Evolutionary conservation across 441 rosid genomes (phyloP), one percentile per base, ranked within the genome.

Genomic region (Omphalea diandra): DNA sequence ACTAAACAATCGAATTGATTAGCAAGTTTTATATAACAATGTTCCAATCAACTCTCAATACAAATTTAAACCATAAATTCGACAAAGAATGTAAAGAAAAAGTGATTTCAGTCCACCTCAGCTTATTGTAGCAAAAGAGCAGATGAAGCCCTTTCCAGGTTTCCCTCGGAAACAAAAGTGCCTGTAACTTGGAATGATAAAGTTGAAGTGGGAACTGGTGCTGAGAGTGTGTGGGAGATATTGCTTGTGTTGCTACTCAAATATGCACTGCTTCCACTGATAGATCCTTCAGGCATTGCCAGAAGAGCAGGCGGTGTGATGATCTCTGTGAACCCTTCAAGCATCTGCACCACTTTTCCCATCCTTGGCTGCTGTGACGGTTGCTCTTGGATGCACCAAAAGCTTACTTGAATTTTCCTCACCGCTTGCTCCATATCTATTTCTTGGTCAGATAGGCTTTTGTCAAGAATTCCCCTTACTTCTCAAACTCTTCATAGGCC

Each of bases 301-400:
- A 24, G 3, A 44, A 44, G 46, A 1, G 73, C 44, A 20, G 73
- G 73, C 9, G 56, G 65, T 57, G 3, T 33, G 15, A 31, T 65
- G 22, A 69, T 69, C 35, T 58, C 65, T 20, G 36, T 46, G 32
- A 46, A 2, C 14, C 72, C 72, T 69, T 69, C 72, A 5, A 69
- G 72, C 72, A 69, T 58, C 55, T 46, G 73, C 24, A 59, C 57
- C 1, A 69, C 65, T 59, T 46, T 69, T 32, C 65, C 65, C 73
- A 69, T 69, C 8, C 40, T 58, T 1, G 73, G 73, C 31, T 57
- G 15, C 17, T 18, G 44, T 7, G 57, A 44, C 0, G 73, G 65
- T 33, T 69, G 56, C 57, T 69, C 73, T 32, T 69, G 65, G 27
- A 69, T 58, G 65, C 73, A 69, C 73, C 73, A 69, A 47, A 69